A percentile compares a stretch with the other conserved stretches of the same genome.
phyloP scores from a whole-genome alignment of 169 alveolate genomes.

The Plasmodium knowlesi region DNA sequence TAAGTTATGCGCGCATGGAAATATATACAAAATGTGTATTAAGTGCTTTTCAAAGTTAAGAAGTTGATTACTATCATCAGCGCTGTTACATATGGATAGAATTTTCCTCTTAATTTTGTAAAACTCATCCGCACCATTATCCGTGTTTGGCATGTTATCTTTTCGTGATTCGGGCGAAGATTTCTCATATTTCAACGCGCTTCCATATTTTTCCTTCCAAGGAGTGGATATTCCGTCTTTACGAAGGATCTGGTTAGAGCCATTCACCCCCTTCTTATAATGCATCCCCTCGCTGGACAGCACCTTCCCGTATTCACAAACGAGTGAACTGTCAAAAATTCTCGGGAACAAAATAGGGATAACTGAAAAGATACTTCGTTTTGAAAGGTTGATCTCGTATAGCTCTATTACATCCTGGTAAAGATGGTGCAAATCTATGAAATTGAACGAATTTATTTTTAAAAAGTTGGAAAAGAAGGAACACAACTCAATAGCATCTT shows the following conservation, averaged over 20 bases:
- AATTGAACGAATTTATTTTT: slow-evolving; percentile 48
- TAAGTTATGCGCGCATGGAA: slow-evolving; percentile 57
- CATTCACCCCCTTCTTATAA: not conserved
- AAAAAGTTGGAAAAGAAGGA: slow-evolving; percentile 54
- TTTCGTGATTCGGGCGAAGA: not conserved
- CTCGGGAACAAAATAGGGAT: slow-evolving; percentile 44
- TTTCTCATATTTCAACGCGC: not conserved
- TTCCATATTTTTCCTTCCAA: not conserved
- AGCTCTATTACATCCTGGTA: slow-evolving; percentile 31
- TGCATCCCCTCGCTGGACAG: not conserved
- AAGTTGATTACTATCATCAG: slow-evolving; percentile 18
- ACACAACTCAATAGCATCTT: slow-evolving; percentile 55
- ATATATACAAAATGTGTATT: slow-evolving; percentile 54
- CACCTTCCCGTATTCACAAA: slow-evolving; percentile 8
- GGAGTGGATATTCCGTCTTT: not conserved
- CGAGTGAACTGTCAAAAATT: slow-evolving; percentile 14
- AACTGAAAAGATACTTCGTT: slow-evolving; percentile 18
- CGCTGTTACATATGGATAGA: slow-evolving; percentile 29
- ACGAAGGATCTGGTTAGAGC: not conserved
- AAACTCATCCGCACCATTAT: not conserved
- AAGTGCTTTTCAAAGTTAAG: slow-evolving; percentile 50
- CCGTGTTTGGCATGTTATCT: not conserved
- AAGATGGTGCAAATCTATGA: slow-evolving; percentile 57
- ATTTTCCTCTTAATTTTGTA: slow-evolving; percentile 5
- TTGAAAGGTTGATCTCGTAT: slow-evolving; percentile 50